These are phyloP conservation scores for Pseudogymnoascus sp. DNA, from an alignment of 2,329 filamentous ascomycete species.

Conservation along the genomic window DNA sequence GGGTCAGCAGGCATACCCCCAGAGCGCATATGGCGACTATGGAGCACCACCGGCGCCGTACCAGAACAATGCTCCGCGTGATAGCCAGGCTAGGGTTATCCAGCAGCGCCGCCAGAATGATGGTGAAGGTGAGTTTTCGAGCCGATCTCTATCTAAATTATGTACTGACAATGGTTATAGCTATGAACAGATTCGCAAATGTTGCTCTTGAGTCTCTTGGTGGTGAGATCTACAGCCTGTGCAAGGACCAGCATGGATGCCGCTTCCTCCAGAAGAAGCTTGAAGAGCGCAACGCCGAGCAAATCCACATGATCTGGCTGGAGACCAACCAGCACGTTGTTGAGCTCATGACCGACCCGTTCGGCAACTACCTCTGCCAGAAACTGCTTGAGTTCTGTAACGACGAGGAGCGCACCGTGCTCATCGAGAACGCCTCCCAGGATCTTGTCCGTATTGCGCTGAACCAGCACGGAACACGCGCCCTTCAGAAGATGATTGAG, in stretches of 20 bases:
- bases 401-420: constrained; percentile 84
- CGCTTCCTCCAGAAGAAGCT: constrained; percentile 96
- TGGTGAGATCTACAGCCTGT: constrained; percentile 79
- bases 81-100: constrained; percentile 68
- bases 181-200: constrained; percentile 75
- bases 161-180: constrained; percentile 29
- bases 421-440: constrained; percentile 82
- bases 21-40: constrained; percentile 42
- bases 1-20: constrained; percentile 44
- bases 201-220: constrained; percentile 70
- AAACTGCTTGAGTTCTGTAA: constrained; percentile 94
- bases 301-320: constrained; percentile 86
- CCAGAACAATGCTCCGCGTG: constrained; percentile 48
- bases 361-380: constrained; percentile 98
- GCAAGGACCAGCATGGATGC: constrained; percentile 97
- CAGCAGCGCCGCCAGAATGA: constrained; percentile 68
- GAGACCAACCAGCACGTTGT: constrained; percentile 92
- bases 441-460: constrained; percentile 89
- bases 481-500: constrained; percentile 99
- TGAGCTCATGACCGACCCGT: constrained; percentile 97
- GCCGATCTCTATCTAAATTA: background rate
- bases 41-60: constrained; percentile 19
- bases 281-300: constrained; percentile 75
- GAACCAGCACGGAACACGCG: constrained; percentile 94
- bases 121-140: constrained; percentile 50